Evolutionary conservation across 306 rosid species (phyloP), one percentile per base, ranked within the genome.

Genomic region (Ormosia emarginata): DNA sequence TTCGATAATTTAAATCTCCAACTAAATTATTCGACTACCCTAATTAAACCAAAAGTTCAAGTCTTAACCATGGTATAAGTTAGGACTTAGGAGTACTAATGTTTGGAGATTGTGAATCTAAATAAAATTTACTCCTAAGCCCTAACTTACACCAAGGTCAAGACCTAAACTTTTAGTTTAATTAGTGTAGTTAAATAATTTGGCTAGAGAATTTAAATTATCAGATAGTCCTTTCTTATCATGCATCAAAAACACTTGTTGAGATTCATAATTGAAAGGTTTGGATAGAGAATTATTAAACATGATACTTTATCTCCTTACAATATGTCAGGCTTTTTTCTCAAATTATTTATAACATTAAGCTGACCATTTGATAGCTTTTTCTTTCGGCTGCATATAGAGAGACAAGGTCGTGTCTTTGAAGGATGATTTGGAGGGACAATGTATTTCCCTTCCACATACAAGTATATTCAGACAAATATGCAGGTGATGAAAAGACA

Each of bases 151-250:
- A 24, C 24, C 24, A n/a, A 0, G 24, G 76, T 50, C 14, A 67
- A 17, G 39, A 17, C 36, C 86, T 79, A 32, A 82, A 65, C 81
- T 49, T 36, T 71, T 64, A 73, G 79, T 75, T 85, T 56, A 68
- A 70, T 86, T 74, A 71, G 71, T 88, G 82, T 76, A 96, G 99
- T 89, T 97, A 95, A 65, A 85, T 96, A 50, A 88, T 96, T 75
- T 96, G 99, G 99, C 94, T 96, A 55, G 99, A 98, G 44, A 98
- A 96, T 90, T 90, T 96, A 82, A 96, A 96, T 77, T 96, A 96
- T 77, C 91, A 98, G 86, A 92, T 94, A 78, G 96, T 98, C 75
- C 93, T 93, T 82, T 90, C 97, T 41, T 92, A 91, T 83, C 94
- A 92, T 32, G 89, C 90, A 17, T 97, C 98, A 37, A 92, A 94